Evolutionary conservation across 2,329 filamentous ascomycete species (phyloP).

Genomic region (Botrytis byssoidea): DNA sequence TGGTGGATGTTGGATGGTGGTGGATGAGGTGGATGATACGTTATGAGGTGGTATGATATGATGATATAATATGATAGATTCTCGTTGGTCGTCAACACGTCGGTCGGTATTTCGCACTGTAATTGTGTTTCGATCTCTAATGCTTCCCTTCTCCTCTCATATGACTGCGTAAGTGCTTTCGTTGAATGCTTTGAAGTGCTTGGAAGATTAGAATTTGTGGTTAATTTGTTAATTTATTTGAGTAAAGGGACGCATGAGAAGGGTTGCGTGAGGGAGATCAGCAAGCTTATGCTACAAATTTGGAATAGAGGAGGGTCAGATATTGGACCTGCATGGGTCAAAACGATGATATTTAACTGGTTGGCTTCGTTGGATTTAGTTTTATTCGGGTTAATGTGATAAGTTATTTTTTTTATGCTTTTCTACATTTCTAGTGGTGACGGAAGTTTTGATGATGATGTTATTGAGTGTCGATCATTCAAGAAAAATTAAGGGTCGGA

Average conservation of each 20-base stretch:
- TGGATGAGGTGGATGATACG: too few species aligned
- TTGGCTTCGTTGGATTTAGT: not conserved
- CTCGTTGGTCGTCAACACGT: not conserved
- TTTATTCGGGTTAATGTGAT: not conserved
- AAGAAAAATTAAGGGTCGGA: not conserved
- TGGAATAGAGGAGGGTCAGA: not conserved
- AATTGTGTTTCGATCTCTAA: not conserved
- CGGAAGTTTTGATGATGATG: not conserved
- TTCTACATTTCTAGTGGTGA: not conserved
- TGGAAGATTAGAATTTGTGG: not conserved
- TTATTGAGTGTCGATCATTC: slow-evolving; percentile 7
- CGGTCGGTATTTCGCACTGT: not conserved
- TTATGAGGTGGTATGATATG: not conserved
- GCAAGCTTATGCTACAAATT: not conserved
- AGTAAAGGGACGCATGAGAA: not conserved
- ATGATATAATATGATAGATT: not conserved
- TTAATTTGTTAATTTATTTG: not conserved
- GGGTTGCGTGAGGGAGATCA: not conserved
- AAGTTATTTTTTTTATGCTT: not conserved
- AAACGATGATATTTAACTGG: not conserved
- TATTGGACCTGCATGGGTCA: not conserved
- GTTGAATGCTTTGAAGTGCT: not conserved
- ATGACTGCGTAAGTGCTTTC: not conserved
- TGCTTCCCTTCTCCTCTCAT: not conserved
- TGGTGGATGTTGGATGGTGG: too few species aligned